These are phyloP conservation scores for Mercurialis annua DNA, from an alignment of 345 rosid genomes.

Conservation along the genomic window DNA sequence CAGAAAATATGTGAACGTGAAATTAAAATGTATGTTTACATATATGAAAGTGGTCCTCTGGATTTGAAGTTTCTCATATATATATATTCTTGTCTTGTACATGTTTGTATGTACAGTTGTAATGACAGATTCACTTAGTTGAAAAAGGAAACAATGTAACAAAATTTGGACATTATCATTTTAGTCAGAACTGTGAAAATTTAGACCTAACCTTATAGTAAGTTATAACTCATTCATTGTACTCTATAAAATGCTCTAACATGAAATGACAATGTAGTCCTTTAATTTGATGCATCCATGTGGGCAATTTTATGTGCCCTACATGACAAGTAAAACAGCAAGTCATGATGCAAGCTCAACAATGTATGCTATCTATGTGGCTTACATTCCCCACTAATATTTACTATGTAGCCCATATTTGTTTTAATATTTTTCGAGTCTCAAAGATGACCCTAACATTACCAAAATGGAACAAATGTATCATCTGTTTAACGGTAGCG, in stretches of 20 bases:
- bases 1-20: too few relatives aligned
- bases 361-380: too few relatives aligned
- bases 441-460: too few relatives aligned
- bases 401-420: too few relatives aligned
- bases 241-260: not conserved
- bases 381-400: too few relatives aligned
- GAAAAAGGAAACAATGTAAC: not conserved
- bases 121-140: constrained; percentile 2
- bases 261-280: constrained; percentile 8
- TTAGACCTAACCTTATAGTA: constrained; percentile 9
- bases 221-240: constrained; percentile 7
- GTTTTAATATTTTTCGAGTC: too few relatives aligned
- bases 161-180: not conserved
- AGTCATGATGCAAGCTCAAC: too few relatives aligned
- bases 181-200: constrained; percentile 1
- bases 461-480: too few relatives aligned
- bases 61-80: not conserved
- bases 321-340: not conserved
- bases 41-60: not conserved
- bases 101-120: not conserved
- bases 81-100: not conserved
- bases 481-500: too few relatives aligned
- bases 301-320: not conserved
- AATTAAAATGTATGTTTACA: not conserved
- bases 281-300: constrained; percentile 3